A percentile compares a stretch with the other conserved stretches of the same genome.
These are phyloP conservation scores for Trichoderma breve DNA, from an alignment of 2,329 filamentous ascomycete species.

Conservation along the genomic window DNA sequence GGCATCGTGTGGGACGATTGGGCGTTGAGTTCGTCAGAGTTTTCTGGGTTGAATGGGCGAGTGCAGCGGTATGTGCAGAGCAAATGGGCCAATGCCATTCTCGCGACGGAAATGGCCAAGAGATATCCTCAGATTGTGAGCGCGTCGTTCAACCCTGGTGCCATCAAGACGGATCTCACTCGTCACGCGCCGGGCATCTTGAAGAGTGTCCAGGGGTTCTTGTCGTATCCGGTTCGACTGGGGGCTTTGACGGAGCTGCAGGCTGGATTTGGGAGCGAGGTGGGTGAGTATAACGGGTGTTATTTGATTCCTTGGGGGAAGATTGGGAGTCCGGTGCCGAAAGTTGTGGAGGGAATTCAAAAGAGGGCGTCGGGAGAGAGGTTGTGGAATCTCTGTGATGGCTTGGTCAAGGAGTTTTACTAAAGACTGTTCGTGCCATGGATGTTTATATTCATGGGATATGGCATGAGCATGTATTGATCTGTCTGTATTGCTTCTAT, in stretches of 20 bases:
- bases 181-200: background rate
- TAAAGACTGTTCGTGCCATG: background rate
- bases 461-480: background rate
- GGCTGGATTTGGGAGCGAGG: slow-evolving; percentile 29
- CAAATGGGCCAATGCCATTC: slow-evolving; percentile 1
- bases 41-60: slow-evolving; percentile 24
- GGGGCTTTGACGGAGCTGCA: slow-evolving; percentile 43
- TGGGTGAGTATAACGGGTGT: background rate
- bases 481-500: no score
- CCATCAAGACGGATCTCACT: background rate
- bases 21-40: background rate
- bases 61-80: slow-evolving; percentile 5
- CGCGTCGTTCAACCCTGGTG: slow-evolving; percentile 7
- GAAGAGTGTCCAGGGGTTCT: background rate
- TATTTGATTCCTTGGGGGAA: background rate
- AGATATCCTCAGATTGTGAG: slow-evolving; percentile 23
- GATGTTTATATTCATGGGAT: background rate
- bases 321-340: background rate
- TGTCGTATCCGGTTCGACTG: background rate
- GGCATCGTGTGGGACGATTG: slow-evolving; percentile 30
- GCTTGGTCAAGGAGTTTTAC: slow-evolving; percentile 7
- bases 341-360: background rate
- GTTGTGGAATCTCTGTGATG: slow-evolving; percentile 4
- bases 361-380: background rate
- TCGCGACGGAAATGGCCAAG: slow-evolving; percentile 16